Conservation (phyloP, 139 green algal species). For the Monoraphidium neglectum region DNA sequence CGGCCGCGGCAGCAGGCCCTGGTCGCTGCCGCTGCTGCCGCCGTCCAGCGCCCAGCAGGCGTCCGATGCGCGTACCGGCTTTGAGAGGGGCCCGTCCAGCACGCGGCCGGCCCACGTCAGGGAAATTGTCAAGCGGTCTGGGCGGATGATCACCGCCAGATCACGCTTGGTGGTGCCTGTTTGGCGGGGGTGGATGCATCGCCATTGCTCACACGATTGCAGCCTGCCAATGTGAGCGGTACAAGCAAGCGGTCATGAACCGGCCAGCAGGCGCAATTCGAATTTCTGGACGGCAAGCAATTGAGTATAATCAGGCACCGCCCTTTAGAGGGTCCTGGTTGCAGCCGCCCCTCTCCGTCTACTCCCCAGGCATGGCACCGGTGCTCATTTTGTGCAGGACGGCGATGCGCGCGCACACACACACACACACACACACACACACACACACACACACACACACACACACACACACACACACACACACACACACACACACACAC, state of each 20-base stretch:
- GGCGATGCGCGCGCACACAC: too few species aligned
- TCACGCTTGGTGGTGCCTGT: slow-evolving; percentile 36
- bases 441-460: too few species aligned
- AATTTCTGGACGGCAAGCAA: too few species aligned
- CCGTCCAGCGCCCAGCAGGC: slow-evolving; percentile 63
- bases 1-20: slow-evolving; percentile 2
- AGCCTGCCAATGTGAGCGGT: not conserved
- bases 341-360: too few species aligned
- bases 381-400: too few species aligned
- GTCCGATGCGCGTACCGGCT: slow-evolving; percentile 45
- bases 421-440: too few species aligned
- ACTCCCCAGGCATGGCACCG: too few species aligned
- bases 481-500: too few species aligned
- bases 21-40: not conserved
- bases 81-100: slow-evolving; percentile 54
- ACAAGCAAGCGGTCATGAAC: not conserved
- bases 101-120: slow-evolving; percentile 67
- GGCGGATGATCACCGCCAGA: slow-evolving; percentile 28
- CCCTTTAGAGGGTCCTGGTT: too few species aligned
- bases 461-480: too few species aligned
- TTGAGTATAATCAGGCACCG: too few species aligned
- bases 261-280: too few species aligned
- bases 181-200: not conserved
- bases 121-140: slow-evolving; percentile 39
- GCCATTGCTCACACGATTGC: not conserved